Conservation (phyloP, 495 filamentous ascomycete genomes). For the Podospora conica region DNA sequence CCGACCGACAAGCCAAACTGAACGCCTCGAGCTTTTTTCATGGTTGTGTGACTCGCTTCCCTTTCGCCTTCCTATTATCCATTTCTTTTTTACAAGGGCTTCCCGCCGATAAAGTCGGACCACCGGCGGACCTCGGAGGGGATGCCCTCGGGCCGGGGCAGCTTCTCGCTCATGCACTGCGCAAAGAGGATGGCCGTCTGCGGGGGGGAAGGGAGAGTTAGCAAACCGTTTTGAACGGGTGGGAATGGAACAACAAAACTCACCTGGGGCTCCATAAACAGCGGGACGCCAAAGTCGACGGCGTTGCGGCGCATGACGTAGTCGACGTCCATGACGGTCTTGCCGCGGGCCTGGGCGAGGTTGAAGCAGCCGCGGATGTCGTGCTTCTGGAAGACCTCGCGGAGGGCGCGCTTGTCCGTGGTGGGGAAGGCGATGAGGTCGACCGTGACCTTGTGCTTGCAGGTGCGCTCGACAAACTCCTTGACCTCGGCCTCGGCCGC, state of each 20-base stretch:
- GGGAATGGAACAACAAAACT: slow-evolving; percentile 27
- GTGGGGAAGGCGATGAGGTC: slow-evolving; percentile 97
- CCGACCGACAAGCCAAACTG: background rate
- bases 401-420: slow-evolving; percentile 87
- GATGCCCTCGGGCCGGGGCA: slow-evolving; percentile 74
- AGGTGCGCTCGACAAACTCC: slow-evolving; percentile 64
- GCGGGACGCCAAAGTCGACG: slow-evolving; percentile 93
- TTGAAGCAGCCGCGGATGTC: slow-evolving; percentile 96
- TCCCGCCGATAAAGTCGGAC: slow-evolving; percentile 90
- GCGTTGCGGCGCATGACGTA: slow-evolving; percentile 98
- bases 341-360: slow-evolving; percentile 74
- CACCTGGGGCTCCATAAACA: slow-evolving; percentile 99
- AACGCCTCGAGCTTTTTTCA: background rate
- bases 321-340: slow-evolving; percentile 83
- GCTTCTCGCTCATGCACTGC: slow-evolving; percentile 90
- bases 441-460: slow-evolving; percentile 60
- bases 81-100: slow-evolving; percentile 62
- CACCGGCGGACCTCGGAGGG: slow-evolving; percentile 86
- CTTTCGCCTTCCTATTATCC: background rate
- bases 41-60: background rate
- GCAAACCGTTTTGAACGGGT: slow-evolving; percentile 20
- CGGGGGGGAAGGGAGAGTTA: slow-evolving; percentile 1
- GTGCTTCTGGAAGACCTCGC: slow-evolving; percentile 96
- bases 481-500: slow-evolving; percentile 78
- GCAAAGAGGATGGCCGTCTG: slow-evolving; percentile 95